A percentile compares a stretch with the other conserved stretches of the same genome.
phyloP scores from a whole-genome alignment of 169 alveolate species.

The Besnoitia besnoiti region DNA sequence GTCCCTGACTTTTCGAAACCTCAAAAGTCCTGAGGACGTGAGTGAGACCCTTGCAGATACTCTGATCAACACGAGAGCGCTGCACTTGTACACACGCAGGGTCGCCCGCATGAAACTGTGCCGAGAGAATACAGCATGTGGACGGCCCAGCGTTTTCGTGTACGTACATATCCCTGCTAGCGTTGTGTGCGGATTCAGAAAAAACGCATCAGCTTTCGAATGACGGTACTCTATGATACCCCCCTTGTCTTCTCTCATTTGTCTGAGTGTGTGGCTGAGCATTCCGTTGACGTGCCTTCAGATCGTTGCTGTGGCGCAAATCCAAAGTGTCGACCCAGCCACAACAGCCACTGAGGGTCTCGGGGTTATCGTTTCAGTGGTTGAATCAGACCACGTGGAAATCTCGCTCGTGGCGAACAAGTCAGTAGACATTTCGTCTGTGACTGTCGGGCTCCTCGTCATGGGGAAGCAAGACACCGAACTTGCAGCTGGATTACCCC shows the following conservation, averaged over 20 bases:
- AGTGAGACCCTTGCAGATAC: neutral
- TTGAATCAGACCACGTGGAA: neutral
- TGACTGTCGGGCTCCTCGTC: conserved; percentile 6
- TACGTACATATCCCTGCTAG: too few relatives aligned
- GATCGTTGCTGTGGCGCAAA: neutral
- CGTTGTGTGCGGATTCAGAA: too few relatives aligned
- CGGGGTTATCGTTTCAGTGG: neutral
- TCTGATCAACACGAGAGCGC: too few relatives aligned
- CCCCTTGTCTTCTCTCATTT: too few relatives aligned
- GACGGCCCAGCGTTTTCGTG: too few relatives aligned
- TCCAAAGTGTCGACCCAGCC: neutral
- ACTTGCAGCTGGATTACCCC: neutral
- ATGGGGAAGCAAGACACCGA: neutral
- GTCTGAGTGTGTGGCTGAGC: too few relatives aligned
- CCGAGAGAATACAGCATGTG: too few relatives aligned
- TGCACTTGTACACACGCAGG: too few relatives aligned
- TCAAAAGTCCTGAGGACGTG: neutral
- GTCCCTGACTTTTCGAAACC: neutral
- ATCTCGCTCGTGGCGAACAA: neutral
- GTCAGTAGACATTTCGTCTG: neutral
- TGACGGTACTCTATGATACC: too few relatives aligned
- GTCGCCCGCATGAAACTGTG: too few relatives aligned
- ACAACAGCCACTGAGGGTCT: neutral
- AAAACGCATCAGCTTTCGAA: too few relatives aligned
- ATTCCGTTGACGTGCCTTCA: neutral